A percentile compares a stretch with the other conserved stretches of the same genome.
phyloP scores from a whole-genome alignment of 768 basidiomycete genomes.

The Boletus bicolor region DNA sequence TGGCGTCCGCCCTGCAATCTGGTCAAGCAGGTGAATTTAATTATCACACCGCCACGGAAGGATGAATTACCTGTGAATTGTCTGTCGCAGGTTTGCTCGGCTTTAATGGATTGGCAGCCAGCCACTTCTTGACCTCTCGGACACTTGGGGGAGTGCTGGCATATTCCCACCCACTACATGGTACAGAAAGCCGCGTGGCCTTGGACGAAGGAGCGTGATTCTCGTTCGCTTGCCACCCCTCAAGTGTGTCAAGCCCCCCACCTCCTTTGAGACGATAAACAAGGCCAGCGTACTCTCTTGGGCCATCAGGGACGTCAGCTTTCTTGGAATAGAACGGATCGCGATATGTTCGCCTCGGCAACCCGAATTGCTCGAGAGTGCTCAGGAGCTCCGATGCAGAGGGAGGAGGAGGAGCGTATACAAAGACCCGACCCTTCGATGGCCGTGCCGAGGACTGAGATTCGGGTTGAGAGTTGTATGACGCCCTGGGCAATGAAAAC shows the following conservation, averaged over 20 bases:
- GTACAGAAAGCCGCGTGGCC: conserved; percentile 17
- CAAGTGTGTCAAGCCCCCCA: conserved; percentile 51
- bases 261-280: conserved; percentile 69
- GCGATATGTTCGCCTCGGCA: conserved; percentile 64
- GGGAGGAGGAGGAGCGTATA: conserved; percentile 53
- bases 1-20: conserved; percentile 79
- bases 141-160: conserved; percentile 63
- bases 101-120: conserved; percentile 33
- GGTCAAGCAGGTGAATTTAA: neutral
- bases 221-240: conserved; percentile 50
- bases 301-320: conserved; percentile 61
- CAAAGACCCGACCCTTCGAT: conserved; percentile 28
- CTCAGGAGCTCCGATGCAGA: conserved; percentile 43
- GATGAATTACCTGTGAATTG: conserved; percentile 50
- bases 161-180: conserved; percentile 77
- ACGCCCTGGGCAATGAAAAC: conserved; percentile 14
- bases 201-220: neutral
- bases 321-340: conserved; percentile 78
- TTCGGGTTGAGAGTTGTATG: conserved; percentile 8
- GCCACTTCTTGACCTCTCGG: conserved; percentile 53
- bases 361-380: conserved; percentile 43
- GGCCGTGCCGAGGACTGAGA: conserved; percentile 4
- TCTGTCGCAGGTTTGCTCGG: conserved; percentile 20
- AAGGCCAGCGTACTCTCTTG: conserved; percentile 77
- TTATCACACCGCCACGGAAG: neutral